phyloP scores from a whole-genome alignment of 345 rosid genomes.

The Alliaria petiolata region DNA sequence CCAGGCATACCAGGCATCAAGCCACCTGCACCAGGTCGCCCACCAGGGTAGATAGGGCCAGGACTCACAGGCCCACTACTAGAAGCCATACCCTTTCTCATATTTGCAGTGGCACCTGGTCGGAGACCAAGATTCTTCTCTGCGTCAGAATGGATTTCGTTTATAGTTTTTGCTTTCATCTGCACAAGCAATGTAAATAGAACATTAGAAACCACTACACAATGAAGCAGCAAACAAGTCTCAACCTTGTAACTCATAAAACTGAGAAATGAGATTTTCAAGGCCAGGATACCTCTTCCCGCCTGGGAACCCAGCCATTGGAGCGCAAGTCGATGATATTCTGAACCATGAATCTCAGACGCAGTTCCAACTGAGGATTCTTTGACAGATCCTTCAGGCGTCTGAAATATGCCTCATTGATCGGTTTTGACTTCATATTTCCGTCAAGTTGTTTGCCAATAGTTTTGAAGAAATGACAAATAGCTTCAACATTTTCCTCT shows the following conservation, averaged over 20 bases:
- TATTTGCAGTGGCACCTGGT: slow-evolving; percentile 77
- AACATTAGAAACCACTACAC: neutral
- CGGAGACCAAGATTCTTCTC: slow-evolving; percentile 87
- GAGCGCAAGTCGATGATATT: slow-evolving; percentile 63
- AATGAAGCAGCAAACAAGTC: neutral
- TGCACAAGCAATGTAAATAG: slow-evolving; percentile 27
- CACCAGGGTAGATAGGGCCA: slow-evolving; percentile 58
- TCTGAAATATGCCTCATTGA: slow-evolving; percentile 55
- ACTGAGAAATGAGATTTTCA: neutral
- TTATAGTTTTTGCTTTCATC: slow-evolving; percentile 88
- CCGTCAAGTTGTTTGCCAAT: slow-evolving; percentile 86
- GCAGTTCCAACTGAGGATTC: slow-evolving; percentile 56
- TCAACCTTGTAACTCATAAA: slow-evolving; percentile 2
- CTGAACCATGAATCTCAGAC: slow-evolving; percentile 71
- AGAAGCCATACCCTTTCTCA: slow-evolving; percentile 57
- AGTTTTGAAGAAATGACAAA: slow-evolving; percentile 71
- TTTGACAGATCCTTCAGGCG: slow-evolving; percentile 53
- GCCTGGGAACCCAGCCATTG: slow-evolving; percentile 62
- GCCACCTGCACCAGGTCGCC: slow-evolving; percentile 85
- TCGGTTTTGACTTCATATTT: slow-evolving; percentile 45
- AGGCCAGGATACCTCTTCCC: slow-evolving; percentile 54
- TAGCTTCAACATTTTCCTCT: slow-evolving; percentile 91
- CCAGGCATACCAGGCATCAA: slow-evolving; percentile 99
- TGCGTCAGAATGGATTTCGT: slow-evolving; percentile 88
- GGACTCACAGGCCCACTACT: slow-evolving; percentile 49